A percentile compares a stretch with the other conserved stretches of the same genome.
Evolutionary conservation across 2,329 filamentous ascomycete species (phyloP).

Genomic region (Trichoderma koningiopsis): DNA sequence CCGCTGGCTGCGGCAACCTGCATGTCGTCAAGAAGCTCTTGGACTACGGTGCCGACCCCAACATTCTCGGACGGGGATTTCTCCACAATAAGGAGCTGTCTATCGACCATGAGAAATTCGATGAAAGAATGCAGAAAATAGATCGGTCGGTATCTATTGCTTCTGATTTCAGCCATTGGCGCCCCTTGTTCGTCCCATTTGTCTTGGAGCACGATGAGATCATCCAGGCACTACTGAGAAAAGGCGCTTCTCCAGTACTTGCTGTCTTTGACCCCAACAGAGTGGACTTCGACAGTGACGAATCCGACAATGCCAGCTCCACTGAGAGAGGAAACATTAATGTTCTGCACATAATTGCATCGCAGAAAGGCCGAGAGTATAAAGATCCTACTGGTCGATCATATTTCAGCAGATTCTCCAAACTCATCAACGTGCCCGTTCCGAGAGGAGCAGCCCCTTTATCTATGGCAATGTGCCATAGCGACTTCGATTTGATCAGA

Average conservation of each 20-base stretch:
- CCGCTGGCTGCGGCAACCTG: background rate
- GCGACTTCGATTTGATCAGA: background rate
- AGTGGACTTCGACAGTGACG: background rate
- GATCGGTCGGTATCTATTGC: background rate
- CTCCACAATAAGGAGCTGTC: background rate
- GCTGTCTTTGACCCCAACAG: background rate
- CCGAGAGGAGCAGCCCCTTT: background rate
- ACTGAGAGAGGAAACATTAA: background rate
- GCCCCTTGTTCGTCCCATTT: constrained; percentile 20
- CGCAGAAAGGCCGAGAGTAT: background rate
- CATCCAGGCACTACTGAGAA: background rate
- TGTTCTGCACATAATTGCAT: constrained; percentile 23
- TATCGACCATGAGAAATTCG: background rate
- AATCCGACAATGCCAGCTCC: no score
- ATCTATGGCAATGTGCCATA: background rate
- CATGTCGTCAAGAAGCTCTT: background rate
- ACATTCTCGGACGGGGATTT: background rate
- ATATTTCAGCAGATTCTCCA: background rate
- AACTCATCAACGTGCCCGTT: background rate
- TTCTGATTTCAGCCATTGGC: background rate
- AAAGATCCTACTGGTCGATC: background rate
- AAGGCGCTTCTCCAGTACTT: constrained; percentile 8
- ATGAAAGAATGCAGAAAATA: background rate
- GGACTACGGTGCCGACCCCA: background rate
- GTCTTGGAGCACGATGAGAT: background rate